phyloP scores from a whole-genome alignment of 1,284 basidiomycete species.

The Tremellales sp. region DNA sequence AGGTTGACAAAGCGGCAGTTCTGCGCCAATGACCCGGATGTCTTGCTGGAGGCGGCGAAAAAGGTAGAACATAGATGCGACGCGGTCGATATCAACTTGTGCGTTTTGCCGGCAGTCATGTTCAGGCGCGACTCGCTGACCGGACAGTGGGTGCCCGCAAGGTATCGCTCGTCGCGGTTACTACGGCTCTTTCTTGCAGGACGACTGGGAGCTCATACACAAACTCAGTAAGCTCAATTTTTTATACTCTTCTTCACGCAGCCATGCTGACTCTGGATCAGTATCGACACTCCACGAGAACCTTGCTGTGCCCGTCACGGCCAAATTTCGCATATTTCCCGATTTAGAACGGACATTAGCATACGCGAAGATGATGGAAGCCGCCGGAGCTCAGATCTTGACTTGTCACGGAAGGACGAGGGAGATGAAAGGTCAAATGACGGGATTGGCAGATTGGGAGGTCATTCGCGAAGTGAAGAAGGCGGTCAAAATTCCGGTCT shows the following conservation, averaged over 20 bases:
- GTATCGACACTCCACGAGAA: slow-evolving; percentile 81
- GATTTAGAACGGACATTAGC: slow-evolving; percentile 80
- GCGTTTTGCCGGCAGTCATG: slow-evolving; percentile 5
- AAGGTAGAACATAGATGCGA: slow-evolving; percentile 73
- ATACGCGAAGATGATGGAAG: slow-evolving; percentile 92
- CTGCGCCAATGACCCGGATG: slow-evolving; percentile 81
- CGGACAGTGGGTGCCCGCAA: slow-evolving; percentile 74
- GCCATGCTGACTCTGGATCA: too few relatives aligned
- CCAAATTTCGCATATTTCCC: slow-evolving; percentile 91
- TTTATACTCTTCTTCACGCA: background rate
- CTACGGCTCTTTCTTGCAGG: slow-evolving; percentile 89
- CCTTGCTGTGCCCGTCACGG: slow-evolving; percentile 84
- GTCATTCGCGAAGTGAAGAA: slow-evolving; percentile 82
- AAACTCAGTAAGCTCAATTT: slow-evolving; percentile 61
- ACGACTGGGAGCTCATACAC: slow-evolving; percentile 86
- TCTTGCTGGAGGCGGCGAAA: slow-evolving; percentile 70
- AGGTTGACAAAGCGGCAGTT: too few relatives aligned
- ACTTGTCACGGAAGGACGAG: slow-evolving; percentile 88
- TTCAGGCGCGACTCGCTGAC: background rate
- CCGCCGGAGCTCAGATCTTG: slow-evolving; percentile 90
- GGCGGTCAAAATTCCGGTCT: slow-evolving; percentile 84
- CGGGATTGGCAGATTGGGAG: slow-evolving; percentile 76
- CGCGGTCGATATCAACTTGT: slow-evolving; percentile 88
- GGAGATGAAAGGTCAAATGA: slow-evolving; percentile 79
- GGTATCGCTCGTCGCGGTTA: slow-evolving; percentile 83